phyloP scores from a whole-genome alignment of 1,284 basidiomycete genomes.

The Trichosporon coremiiforme region DNA sequence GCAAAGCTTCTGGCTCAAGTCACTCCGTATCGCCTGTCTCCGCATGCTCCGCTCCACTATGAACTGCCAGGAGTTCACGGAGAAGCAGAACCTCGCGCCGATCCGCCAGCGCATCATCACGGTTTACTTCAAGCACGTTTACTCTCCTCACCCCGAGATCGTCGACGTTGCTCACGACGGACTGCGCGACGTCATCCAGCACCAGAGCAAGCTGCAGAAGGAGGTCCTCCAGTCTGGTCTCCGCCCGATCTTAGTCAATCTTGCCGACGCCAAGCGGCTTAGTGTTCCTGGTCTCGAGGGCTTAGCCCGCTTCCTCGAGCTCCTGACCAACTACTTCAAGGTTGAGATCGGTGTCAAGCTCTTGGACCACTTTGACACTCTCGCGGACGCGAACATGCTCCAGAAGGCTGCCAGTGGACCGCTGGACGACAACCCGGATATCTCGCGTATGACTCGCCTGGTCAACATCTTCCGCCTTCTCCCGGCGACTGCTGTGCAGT shows the following conservation, averaged over 20 bases:
- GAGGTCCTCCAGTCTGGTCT: conserved; percentile 93
- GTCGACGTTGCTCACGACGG: conserved; percentile 96
- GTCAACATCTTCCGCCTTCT: conserved; percentile 97
- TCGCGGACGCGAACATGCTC: conserved; percentile 79
- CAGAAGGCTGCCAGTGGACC: conserved; percentile 75
- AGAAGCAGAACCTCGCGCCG: conserved; percentile 66
- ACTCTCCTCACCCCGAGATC: conserved; percentile 88
- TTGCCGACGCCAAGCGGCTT: conserved; percentile 92
- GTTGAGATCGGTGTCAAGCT: conserved; percentile 99
- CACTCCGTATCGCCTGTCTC: conserved; percentile 93
- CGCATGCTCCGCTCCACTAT: conserved; percentile 90
- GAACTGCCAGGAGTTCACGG: conserved; percentile 89
- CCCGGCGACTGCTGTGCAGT: conserved; percentile 88
- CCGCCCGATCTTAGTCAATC: conserved; percentile 95
- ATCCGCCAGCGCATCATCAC: conserved; percentile 88
- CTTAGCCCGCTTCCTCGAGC: conserved; percentile 88
- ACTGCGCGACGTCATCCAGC: conserved; percentile 81
- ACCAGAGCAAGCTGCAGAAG: conserved; percentile 91
- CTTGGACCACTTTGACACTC: conserved; percentile 89
- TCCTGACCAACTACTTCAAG: conserved; percentile 99
- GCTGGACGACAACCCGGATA: conserved; percentile 82
- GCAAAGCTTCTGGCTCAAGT: conserved; percentile 78
- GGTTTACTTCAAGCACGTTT: conserved; percentile 98
- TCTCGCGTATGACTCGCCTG: conserved; percentile 88
- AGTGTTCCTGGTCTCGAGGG: conserved; percentile 95